Evolutionary conservation across 116 monocot species (phyloP).

Genomic region (Cymodocea nodosa): DNA sequence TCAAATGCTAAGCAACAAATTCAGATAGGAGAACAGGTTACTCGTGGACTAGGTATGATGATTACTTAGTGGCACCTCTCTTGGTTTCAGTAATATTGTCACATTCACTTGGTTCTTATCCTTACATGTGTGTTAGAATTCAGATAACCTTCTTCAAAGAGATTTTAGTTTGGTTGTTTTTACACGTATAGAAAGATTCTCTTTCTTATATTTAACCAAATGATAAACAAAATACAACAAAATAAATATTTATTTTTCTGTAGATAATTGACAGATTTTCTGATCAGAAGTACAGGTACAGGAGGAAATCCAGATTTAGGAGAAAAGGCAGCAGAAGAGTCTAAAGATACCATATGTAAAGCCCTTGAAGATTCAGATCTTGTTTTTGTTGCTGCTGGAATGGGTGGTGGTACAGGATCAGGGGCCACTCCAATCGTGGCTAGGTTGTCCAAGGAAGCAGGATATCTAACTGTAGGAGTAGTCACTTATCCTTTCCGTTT

Average conservation of each 20-base stretch:
- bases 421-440: slow-evolving; percentile 98
- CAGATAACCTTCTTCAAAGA: too few species aligned
- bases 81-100: too few species aligned
- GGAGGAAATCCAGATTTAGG: slow-evolving; percentile 89
- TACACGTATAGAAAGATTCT: too few species aligned
- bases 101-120: too few species aligned
- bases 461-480: slow-evolving; percentile 92
- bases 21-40: slow-evolving; percentile 92
- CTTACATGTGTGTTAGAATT: too few species aligned
- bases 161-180: too few species aligned
- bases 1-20: slow-evolving; percentile 74
- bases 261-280: slow-evolving; percentile 3
- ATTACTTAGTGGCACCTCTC: too few species aligned
- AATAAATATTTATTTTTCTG: too few species aligned
- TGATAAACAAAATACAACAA: too few species aligned
- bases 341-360: slow-evolving; percentile 57
- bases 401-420: slow-evolving; percentile 94
- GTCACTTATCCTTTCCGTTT: slow-evolving; percentile 97
- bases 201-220: too few species aligned
- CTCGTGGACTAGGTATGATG: slow-evolving; percentile 76
- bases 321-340: slow-evolving; percentile 93
- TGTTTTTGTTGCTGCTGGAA: slow-evolving; percentile 91
- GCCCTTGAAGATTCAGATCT: slow-evolving; percentile 80
- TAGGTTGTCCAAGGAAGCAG: slow-evolving; percentile 84
- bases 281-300: slow-evolving; percentile 48